Percentiles rank a stretch among this genome's conserved stretches.
phyloP scores from a whole-genome alignment of 306 rosid genomes.

The Trifolium pratense region DNA sequence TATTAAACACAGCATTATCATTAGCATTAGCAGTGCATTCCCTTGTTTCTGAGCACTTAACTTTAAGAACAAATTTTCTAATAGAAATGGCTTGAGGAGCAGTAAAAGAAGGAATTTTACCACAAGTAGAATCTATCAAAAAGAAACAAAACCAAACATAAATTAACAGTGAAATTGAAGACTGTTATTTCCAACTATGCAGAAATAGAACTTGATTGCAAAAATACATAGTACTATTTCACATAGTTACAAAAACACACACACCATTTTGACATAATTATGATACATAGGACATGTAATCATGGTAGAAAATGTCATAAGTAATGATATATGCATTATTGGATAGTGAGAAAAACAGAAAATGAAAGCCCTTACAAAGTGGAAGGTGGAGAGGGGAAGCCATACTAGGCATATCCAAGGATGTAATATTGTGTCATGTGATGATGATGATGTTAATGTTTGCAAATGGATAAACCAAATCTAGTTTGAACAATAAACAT shows the following conservation, averaged over 20 bases:
- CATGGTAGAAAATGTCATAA: no score
- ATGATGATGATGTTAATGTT: constrained; percentile 28
- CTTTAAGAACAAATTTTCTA: constrained; percentile 43
- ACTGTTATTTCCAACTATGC: no score
- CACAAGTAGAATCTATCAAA: constrained; percentile 55
- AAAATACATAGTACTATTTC: no score
- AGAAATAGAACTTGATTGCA: no score
- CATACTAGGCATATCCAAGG: constrained; percentile 46
- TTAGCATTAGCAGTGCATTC: constrained; percentile 25
- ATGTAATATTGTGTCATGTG: constrained; percentile 24
- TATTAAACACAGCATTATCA: constrained; percentile 34
- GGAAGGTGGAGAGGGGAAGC: constrained; percentile 66
- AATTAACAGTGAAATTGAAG: constrained; percentile 12
- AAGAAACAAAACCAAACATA: background rate
- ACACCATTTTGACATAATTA: no score
- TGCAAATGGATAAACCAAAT: constrained; percentile 73
- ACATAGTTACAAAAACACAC: no score
- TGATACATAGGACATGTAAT: no score
- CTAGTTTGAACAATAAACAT: constrained; percentile 28
- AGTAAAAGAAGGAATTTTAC: constrained; percentile 35
- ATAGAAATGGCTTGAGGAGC: constrained; percentile 46
- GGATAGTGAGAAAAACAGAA: background rate
- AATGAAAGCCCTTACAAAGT: constrained; percentile 53
- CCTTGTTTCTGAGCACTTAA: constrained; percentile 42
- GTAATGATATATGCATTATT: background rate